These are phyloP conservation scores for Zelonia costaricensis DNA, from an alignment of 208 protist genomes.

Conservation along the genomic window DNA sequence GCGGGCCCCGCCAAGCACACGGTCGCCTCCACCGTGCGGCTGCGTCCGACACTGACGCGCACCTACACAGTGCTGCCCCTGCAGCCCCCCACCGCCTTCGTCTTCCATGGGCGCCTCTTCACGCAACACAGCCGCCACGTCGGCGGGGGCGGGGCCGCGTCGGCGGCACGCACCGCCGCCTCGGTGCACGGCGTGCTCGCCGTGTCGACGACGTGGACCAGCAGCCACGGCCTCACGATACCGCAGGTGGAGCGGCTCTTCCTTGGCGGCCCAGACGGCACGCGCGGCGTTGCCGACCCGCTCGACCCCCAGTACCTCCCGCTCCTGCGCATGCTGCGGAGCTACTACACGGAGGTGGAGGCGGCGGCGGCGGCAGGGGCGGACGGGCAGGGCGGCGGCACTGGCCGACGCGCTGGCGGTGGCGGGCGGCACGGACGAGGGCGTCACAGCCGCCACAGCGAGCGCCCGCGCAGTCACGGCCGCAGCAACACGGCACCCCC, in stretches of 20 bases:
- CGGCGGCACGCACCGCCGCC: background rate
- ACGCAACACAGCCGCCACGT: slow-evolving; percentile 11
- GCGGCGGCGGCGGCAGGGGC: background rate
- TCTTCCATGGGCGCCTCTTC: slow-evolving; percentile 39
- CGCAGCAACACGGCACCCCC: too few relatives aligned
- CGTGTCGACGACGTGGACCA: slow-evolving; percentile 77
- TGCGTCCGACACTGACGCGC: slow-evolving; percentile 54
- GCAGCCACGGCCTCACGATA: slow-evolving; percentile 46
- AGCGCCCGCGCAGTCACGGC: too few relatives aligned
- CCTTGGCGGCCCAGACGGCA: slow-evolving; percentile 24
- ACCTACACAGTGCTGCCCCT: slow-evolving; percentile 60
- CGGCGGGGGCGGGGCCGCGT: background rate
- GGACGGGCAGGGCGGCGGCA: background rate
- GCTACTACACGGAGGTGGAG: slow-evolving; percentile 55
- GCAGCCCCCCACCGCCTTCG: slow-evolving; percentile 62
- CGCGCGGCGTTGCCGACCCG: slow-evolving; percentile 42
- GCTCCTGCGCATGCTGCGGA: slow-evolving; percentile 48
- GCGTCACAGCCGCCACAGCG: too few relatives aligned
- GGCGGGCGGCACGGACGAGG: too few relatives aligned
- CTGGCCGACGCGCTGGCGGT: background rate
- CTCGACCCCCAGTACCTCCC: slow-evolving; percentile 68
- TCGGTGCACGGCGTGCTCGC: slow-evolving; percentile 51
- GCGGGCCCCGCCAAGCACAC: slow-evolving; percentile 21
- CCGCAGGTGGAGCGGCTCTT: slow-evolving; percentile 71
- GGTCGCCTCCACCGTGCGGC: slow-evolving; percentile 60